A percentile compares a stretch with the other conserved stretches of the same genome.
Conservation (phyloP, 768 basidiomycete genomes). For the Kwoniella mangroviensis region DNA sequence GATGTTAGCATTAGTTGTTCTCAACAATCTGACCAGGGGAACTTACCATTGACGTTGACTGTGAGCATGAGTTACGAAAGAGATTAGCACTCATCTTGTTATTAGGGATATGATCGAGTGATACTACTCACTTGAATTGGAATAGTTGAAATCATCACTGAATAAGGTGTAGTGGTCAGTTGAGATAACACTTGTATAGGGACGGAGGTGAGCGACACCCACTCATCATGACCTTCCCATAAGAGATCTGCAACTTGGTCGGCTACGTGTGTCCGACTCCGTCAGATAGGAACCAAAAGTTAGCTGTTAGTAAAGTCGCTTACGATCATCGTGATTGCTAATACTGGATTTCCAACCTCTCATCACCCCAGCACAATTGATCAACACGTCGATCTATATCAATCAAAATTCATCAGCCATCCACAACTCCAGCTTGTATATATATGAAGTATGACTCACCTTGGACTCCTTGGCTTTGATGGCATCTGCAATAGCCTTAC, state of each 20-base stretch:
- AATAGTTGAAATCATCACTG: slow-evolving; percentile 45
- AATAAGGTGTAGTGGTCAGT: background rate
- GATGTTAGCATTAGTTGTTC: background rate
- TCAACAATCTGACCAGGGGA: background rate
- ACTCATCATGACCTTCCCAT: slow-evolving; percentile 40
- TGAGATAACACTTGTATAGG: background rate
- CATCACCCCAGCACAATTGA: slow-evolving; percentile 54
- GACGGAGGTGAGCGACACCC: background rate
- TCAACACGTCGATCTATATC: slow-evolving; percentile 38
- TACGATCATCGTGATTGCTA: slow-evolving; percentile 45
- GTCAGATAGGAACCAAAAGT: background rate
- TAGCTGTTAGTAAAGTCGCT: slow-evolving; percentile 12
- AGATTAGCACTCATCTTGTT: too few relatives aligned
- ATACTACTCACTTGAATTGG: slow-evolving; percentile 29
- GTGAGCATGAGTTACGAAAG: too few relatives aligned
- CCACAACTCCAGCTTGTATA: background rate
- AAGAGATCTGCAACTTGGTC: slow-evolving; percentile 37
- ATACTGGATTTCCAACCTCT: slow-evolving; percentile 33
- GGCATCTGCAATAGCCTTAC: slow-evolving; percentile 31
- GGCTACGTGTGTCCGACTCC: background rate
- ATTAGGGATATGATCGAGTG: too few relatives aligned
- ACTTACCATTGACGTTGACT: slow-evolving; percentile 47
- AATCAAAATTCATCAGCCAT: background rate
- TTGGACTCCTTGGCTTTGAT: slow-evolving; percentile 24
- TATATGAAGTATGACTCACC: background rate